phyloP scores from a whole-genome alignment of 169 alveolate genomes.

The Cryptosporidium muris region DNA sequence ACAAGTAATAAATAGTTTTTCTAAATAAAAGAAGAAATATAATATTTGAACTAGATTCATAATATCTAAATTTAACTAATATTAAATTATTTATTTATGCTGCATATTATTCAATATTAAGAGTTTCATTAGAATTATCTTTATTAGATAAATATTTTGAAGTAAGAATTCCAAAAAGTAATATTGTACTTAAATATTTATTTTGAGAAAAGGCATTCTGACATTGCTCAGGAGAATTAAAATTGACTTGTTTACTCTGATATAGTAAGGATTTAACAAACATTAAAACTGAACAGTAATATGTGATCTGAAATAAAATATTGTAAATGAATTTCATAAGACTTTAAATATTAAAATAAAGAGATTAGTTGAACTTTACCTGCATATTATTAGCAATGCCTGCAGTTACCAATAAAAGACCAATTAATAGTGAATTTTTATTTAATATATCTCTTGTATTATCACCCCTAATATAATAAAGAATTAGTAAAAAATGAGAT shows the following conservation, averaged over 20 bases:
- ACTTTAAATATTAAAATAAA: no score
- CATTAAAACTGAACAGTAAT: neutral
- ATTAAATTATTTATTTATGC: no score
- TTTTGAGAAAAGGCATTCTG: conserved; percentile 4
- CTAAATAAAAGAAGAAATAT: no score
- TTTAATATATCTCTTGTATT: neutral
- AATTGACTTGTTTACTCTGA: neutral
- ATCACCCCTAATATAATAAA: neutral
- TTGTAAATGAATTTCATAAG: no score
- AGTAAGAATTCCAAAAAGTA: conserved; percentile 3
- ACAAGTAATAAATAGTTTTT: neutral
- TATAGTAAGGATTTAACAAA: neutral
- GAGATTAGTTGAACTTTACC: neutral
- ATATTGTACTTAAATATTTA: neutral
- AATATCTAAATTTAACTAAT: no score
- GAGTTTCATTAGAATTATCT: neutral
- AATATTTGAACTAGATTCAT: no score
- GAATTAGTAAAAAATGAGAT: no score
- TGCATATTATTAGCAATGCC: conserved; percentile 1
- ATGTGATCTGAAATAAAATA: neutral
- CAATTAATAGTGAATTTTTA: conserved; percentile 7
- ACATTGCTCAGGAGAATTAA: neutral
- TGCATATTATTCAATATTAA: no score
- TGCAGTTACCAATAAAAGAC: neutral
- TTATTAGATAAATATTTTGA: conserved; percentile 9